Base-by-base conservation (phyloP, 2,329 filamentous ascomycete genomes). In the Talaromyces sp. region DNA sequence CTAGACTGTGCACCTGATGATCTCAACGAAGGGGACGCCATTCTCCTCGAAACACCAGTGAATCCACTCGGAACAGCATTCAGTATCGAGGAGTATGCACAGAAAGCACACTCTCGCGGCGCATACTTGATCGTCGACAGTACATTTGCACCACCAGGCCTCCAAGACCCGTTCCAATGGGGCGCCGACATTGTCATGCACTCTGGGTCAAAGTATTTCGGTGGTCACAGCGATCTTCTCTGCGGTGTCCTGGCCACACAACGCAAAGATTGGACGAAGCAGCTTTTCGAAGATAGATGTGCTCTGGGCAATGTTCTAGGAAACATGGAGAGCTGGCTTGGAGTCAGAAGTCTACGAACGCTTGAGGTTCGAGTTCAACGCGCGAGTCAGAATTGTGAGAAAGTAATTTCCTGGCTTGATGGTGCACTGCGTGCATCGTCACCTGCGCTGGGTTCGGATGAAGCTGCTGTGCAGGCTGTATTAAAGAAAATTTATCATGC, bases 141-240 rank as follows among this genome's bases (percentile, higher is more conserved):
- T 1, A 97, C 93, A 0, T 96, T 97, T 73, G 93, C 85, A 6
- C 93, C 93, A 29, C 93, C 93, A 24, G 90, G 90, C 19, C 77
- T 97, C 56, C 87, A 90, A 69, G 89, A 96, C 66, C 91, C 93
- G 0, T 92, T 96, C 64, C 67, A 70, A 22, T 87, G 82, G 70
- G 91, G 90, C 37, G 91, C 88, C 29, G 92, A 97, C 73, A 75
- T 91, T 3, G 84, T 96, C 19, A 88, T 97, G 89, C 93, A 97
- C 75, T 87, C 83, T 47, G 93, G 91, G 4, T 96, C 91, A 14
- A 97, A 97, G 80, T 97, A 97, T 74, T 83, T 97, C 60, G 93
- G 93, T 22, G 93, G 93, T 0, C 93, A 97, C 75, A 92, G 87
- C 60, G 93, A 97, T 74, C 82, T 97, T 83, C 83, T 97, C 7